Conservation (phyloP, 2,329 filamentous ascomycete genomes). For the Colletotrichum spaethianum region DNA sequence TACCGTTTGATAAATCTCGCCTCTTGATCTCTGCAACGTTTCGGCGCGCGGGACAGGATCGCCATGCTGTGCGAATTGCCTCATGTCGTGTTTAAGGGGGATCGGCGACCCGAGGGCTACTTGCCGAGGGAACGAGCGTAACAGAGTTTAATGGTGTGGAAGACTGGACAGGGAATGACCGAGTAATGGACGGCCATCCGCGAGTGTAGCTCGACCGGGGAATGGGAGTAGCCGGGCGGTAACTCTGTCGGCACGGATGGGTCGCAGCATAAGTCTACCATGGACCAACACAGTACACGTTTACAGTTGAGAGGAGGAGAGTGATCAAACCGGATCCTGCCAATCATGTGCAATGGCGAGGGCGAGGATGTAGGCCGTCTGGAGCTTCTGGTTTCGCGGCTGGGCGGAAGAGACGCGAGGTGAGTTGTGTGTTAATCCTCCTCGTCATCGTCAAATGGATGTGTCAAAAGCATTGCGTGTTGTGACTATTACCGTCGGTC, state of each 20-base stretch:
- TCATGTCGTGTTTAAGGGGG: conserved; percentile 9
- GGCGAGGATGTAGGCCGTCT: neutral
- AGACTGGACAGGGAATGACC: neutral
- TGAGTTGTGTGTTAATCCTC: too few relatives aligned
- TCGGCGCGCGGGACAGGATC: neutral
- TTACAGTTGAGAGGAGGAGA: neutral
- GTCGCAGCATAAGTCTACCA: neutral
- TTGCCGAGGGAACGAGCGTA: conserved; percentile 7
- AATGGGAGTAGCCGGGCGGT: conserved; percentile 4
- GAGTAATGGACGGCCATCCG: neutral
- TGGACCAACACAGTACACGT: too few relatives aligned
- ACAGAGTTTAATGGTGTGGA: conserved; percentile 18
- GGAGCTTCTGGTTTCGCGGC: neutral
- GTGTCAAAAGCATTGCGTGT: neutral
- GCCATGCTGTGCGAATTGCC: conserved; percentile 9
- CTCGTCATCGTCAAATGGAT: too few relatives aligned
- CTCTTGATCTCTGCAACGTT: neutral
- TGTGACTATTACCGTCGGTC: neutral
- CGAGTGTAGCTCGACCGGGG: neutral
- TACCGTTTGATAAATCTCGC: neutral
- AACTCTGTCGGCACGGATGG: conserved; percentile 11
- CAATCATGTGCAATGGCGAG: neutral
- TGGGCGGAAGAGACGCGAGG: neutral
- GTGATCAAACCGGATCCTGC: neutral
- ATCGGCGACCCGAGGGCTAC: neutral